Conservation (phyloP, 352 stramenopile species). For the Phytophthora europaea region DNA sequence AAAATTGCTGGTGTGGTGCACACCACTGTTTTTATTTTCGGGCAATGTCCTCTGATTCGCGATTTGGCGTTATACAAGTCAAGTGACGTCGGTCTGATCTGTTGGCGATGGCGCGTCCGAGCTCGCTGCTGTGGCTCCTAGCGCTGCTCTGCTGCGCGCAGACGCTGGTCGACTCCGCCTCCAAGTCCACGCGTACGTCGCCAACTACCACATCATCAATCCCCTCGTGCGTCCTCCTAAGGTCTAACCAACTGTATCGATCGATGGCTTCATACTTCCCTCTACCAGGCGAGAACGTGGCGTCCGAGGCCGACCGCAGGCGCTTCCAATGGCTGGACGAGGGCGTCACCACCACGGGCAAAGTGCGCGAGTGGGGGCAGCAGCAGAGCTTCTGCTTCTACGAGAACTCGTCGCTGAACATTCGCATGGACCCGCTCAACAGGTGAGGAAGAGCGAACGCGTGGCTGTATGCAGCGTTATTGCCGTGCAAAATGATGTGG, state of each 20-base stretch:
- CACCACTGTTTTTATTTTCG: constrained; percentile 6
- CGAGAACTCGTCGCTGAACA: constrained; percentile 76
- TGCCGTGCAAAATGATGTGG: neutral
- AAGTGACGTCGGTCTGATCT: constrained; percentile 39
- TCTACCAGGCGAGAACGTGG: constrained; percentile 34
- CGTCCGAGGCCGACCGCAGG: constrained; percentile 35
- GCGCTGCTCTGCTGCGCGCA: constrained; percentile 28
- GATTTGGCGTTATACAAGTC: constrained; percentile 24
- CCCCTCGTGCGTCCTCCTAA: neutral
- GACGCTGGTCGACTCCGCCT: neutral
- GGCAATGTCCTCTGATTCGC: constrained; percentile 42
- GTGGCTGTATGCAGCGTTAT: neutral
- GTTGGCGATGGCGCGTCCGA: constrained; percentile 45
- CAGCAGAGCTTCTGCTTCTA: constrained; percentile 82
- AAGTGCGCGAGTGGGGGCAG: constrained; percentile 67
- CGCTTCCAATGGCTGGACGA: constrained; percentile 77
- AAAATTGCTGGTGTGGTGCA: constrained; percentile 9
- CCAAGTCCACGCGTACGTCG: constrained; percentile 19
- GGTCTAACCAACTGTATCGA: neutral
- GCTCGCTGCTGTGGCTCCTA: constrained; percentile 14
- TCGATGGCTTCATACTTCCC: constrained; percentile 8
- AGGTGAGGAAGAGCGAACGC: constrained; percentile 42
- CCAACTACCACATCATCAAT: neutral
- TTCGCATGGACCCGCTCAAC: constrained; percentile 79
- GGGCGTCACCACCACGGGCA: constrained; percentile 32